Conservation (phyloP, 2,329 filamentous ascomycete species). For the Chrysoporthe puriensis region DNA sequence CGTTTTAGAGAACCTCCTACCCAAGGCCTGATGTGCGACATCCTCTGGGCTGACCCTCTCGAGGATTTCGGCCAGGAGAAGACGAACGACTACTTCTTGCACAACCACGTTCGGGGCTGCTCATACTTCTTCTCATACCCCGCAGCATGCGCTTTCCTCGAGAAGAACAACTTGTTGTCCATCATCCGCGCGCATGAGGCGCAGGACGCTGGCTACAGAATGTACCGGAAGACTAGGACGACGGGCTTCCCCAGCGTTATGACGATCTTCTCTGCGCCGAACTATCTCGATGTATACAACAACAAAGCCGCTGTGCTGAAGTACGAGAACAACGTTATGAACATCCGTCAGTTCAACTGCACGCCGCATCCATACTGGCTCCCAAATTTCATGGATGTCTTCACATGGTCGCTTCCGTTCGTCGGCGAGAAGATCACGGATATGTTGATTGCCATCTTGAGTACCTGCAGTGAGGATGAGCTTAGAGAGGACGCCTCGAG, state of each 20-base stretch:
- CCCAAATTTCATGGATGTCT: conserved; percentile 99
- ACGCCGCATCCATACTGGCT: conserved; percentile 99
- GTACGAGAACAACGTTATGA: conserved; percentile 99
- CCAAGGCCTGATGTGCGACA: conserved; percentile 98
- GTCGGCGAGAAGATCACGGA: conserved; percentile 99
- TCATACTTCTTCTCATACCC: conserved; percentile 99
- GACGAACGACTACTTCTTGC: conserved; percentile 94
- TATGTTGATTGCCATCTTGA: conserved; percentile 98
- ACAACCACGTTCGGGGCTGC: conserved; percentile 97
- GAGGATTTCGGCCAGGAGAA: conserved; percentile 99
- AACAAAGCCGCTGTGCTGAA: conserved; percentile 99
- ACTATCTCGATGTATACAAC: conserved; percentile 99
- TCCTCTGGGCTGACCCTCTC: conserved; percentile 96
- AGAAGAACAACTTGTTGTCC: conserved; percentile 98
- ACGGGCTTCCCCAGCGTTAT: conserved; percentile 99
- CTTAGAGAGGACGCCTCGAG: conserved; percentile 83
- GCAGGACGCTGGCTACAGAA: conserved; percentile 96
- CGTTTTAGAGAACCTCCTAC: conserved; percentile 97
- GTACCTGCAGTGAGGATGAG: conserved; percentile 98
- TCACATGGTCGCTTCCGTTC: conserved; percentile 99
- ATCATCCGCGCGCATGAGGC: conserved; percentile 98
- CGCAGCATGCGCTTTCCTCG: conserved; percentile 93
- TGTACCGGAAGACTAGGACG: conserved; percentile 98
- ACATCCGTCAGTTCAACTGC: conserved; percentile 99
- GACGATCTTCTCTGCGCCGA: conserved; percentile 99